Evolutionary conservation across 495 filamentous ascomycete species (phyloP).

Genomic region (Hyaloscypha finlandica): DNA sequence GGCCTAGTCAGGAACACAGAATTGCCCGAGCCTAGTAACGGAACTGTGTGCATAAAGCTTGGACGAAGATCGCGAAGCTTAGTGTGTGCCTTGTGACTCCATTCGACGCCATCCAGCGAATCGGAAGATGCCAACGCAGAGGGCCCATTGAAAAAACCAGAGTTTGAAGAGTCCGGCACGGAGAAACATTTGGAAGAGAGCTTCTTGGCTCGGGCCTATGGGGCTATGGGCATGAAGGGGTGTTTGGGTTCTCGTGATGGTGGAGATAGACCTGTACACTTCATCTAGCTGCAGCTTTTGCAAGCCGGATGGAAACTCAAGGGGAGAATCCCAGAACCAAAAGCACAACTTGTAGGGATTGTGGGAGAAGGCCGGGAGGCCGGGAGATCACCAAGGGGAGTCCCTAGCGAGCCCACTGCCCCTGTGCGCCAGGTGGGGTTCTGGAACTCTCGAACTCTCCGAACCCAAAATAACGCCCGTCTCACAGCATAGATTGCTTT

Average conservation of each 20-base stretch:
- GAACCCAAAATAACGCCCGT: too few relatives aligned
- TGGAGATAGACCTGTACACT: not conserved
- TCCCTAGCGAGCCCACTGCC: not conserved
- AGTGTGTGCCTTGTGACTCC: not conserved
- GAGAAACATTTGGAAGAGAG: not conserved
- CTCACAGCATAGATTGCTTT: not conserved
- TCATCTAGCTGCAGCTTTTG: not conserved
- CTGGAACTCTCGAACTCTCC: too few relatives aligned
- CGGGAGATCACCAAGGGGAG: not conserved
- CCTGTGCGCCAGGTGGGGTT: too few relatives aligned
- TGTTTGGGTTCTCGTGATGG: too few relatives aligned
- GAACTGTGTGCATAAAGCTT: not conserved
- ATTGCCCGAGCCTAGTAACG: not conserved
- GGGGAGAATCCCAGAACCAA: not conserved
- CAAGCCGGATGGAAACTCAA: not conserved
- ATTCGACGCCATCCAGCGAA: not conserved
- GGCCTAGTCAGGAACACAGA: not conserved
- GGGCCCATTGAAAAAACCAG: not conserved
- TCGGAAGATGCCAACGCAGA: not conserved
- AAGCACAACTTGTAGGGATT: not conserved
- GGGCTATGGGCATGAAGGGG: too few relatives aligned
- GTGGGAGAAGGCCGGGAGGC: not conserved
- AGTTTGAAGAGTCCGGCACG: not conserved
- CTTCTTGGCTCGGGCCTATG: too few relatives aligned
- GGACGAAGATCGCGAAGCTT: not conserved